Base-by-base conservation (phyloP, 2,329 filamentous ascomycete genomes). In the Xylariaceae sp. region DNA sequence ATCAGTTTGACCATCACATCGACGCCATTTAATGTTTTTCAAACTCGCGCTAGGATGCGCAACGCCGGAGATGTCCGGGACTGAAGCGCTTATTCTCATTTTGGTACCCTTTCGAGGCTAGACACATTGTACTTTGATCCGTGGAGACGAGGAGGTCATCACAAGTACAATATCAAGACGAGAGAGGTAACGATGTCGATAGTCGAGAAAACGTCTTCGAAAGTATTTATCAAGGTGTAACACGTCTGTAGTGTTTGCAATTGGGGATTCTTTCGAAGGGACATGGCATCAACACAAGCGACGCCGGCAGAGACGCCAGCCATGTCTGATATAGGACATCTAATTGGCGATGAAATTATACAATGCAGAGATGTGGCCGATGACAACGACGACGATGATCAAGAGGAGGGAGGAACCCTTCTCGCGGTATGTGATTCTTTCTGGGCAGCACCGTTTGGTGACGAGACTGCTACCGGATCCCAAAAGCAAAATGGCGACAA, bases 311-410 rank as follows among this genome's bases (percentile, higher is more conserved):
- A 11, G 28, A 17, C 31, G 21, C 31, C 21, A 2, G 14, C 3
- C 3, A 29, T 4, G 3, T 17, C 29, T 12, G n/a, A n/a, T n/a
- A n/a, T n/a, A n/a, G n/a, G n/a, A n/a, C n/a, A n/a, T n/a, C 8
- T 3, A 8, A n/a, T n/a, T 6, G 8, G 12, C n/a, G 12, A 47
- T 26, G 16, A 12, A 7, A n/a, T 33, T 7, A 34, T 8, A 21
- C 14, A 11, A 28, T 26, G 9, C 28, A 17, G n/a, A 47, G 29
- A 23, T 12, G n/a, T 26, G 3, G 28, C n/a, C n/a, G n/a, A n/a
- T n/a, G n/a, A n/a, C n/a, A n/a, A n/a, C n/a, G n/a, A 48, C 12
- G 39, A 34, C 3, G 52, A 48, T 12, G 52, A 54, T 41, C 43
- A 53, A 2, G 50, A 53, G 39, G 50, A 53, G 5, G 41, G 50